Conservation (phyloP, 208 protist genomes). For the Herpetomonas samuelpessoai region DNA sequence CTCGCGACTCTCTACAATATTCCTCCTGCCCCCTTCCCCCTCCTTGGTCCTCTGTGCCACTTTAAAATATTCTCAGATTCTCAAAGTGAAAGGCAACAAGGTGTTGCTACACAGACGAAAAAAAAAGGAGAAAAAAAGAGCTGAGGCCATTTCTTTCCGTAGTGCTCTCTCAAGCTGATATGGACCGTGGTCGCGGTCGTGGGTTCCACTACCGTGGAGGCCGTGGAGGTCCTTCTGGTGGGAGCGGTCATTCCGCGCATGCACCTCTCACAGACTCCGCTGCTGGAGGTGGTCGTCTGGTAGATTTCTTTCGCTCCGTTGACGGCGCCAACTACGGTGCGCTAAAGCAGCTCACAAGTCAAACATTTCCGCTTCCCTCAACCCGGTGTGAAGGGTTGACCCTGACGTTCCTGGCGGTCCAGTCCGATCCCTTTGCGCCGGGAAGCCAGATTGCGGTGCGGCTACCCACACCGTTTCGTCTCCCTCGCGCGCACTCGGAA, state of each 20-base stretch:
- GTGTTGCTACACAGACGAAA: not conserved
- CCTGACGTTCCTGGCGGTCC: conserved; percentile 33
- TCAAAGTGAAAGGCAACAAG: no score
- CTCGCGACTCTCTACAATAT: no score
- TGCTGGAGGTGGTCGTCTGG: conserved; percentile 10
- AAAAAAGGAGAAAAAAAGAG: not conserved
- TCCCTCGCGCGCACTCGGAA: not conserved
- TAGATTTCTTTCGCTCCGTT: conserved; percentile 28
- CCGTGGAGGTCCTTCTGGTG: no score
- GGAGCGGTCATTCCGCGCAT: no score
- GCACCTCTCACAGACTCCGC: not conserved
- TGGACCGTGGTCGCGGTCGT: no score
- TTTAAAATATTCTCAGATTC: no score
- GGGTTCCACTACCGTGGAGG: no score
- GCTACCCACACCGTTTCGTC: conserved; percentile 34
- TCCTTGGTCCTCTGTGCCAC: no score
- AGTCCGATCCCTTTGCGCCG: conserved; percentile 77
- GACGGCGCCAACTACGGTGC: conserved; percentile 54
- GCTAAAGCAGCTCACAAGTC: conserved; percentile 48
- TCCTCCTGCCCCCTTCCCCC: no score
- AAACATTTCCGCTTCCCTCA: conserved; percentile 26
- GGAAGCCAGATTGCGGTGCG: conserved; percentile 54
- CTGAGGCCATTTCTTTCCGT: no score
- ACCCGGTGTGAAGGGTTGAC: not conserved
- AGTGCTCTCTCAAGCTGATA: no score